Evolutionary conservation across 2,329 filamentous ascomycete genomes (phyloP), one percentile per base, ranked within the genome.

Genomic region (Paracoccidioides lutzii): DNA sequence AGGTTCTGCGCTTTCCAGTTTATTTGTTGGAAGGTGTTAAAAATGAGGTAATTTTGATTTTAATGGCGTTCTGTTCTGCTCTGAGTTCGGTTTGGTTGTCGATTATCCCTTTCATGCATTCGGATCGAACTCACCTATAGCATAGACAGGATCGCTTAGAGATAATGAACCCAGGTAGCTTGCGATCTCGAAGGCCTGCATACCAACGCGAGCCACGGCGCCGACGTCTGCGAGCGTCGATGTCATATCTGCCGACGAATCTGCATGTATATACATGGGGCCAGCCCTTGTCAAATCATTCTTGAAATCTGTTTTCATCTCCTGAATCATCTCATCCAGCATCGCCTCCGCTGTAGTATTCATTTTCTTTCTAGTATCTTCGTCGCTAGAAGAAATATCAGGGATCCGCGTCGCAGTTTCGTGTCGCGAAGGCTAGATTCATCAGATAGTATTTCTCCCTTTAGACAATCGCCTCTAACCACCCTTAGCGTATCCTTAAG

Each of bases 231-330:
- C 37, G n/a, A 52, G 22, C 14, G 50, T 52, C 14, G 37, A 42
- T 6, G 50, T 52, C 40, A 41, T 42, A 42, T 52, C 50, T n/a
- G 50, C 50, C n/a, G 50, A 52, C 22, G 50, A 52, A 42, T 42
- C 50, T 12, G 50, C 50, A 15, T 52, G 50, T 38, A 52, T 52
- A 32, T 9, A n/a, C 22, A 37, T 41, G 9, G 38, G 22, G 8
- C 9, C 33, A 7, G 22, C 5, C 37, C 50, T 52, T 5, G 5
- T 32, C 37, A 52, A 9, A 33, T 52, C 50, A 9, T 33, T 52
- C 9, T n/a, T 43, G 35, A 52, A 42, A 42, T 52, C 12, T 12
- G 5, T 42, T 8, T 32, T 52, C 10, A 52, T 52, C 28, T 52
- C 28, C 12, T 42, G 28, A 52, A 52, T 42, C 22, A 52, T 52